Evolutionary conservation across 2,329 filamentous ascomycete genomes (phyloP).

Genomic region (Talaromyces sp.): DNA sequence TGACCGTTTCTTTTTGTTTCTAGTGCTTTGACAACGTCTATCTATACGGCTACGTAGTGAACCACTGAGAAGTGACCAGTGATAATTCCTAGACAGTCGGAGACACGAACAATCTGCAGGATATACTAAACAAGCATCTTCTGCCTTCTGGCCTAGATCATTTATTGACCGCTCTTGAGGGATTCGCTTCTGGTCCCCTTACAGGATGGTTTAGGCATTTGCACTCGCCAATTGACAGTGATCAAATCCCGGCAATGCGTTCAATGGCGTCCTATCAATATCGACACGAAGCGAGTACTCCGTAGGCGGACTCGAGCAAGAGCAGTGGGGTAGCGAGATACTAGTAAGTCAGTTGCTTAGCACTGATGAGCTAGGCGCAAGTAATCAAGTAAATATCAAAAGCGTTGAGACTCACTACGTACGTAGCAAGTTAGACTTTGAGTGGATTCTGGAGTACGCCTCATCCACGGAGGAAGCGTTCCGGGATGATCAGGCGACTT

Average conservation of each 20-base stretch:
- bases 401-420: not conserved
- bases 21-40: not conserved
- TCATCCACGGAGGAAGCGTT: not conserved
- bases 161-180: not conserved
- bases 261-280: slow-evolving; percentile 1
- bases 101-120: not conserved
- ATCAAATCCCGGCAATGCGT: not conserved
- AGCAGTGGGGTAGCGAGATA: not conserved
- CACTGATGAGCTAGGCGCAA: not conserved
- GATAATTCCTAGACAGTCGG: not conserved
- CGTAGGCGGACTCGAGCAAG: not conserved
- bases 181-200: not conserved
- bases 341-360: not conserved
- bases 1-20: not conserved
- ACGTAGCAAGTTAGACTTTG: not conserved
- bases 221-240: not conserved
- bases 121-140: too few relatives aligned
- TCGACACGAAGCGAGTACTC: not conserved
- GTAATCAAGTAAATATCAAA: not conserved
- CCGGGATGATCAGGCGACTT: slow-evolving; percentile 3
- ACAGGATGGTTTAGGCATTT: not conserved
- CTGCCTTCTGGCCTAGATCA: not conserved
- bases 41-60: not conserved
- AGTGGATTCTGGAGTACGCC: not conserved
- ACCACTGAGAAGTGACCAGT: not conserved